Conservation (phyloP, 345 rosid genomes). For the Streptanthus diversifolius region DNA sequence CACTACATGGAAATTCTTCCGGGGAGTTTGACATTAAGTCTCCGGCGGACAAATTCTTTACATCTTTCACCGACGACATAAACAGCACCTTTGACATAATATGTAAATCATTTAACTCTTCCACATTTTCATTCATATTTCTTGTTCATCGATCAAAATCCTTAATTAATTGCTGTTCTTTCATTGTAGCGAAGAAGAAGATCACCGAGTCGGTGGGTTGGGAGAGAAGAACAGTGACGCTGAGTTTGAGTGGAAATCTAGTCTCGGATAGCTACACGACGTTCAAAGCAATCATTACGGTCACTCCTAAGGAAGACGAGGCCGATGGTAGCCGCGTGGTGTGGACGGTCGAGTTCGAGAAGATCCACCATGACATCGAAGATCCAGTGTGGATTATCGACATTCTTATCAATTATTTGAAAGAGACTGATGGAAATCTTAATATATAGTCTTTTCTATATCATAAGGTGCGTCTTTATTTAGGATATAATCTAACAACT, state of each 20-base stretch:
- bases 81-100: conserved; percentile 11
- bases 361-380: not conserved
- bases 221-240: conserved; percentile 9
- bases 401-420: conserved; percentile 14
- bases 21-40: conserved; percentile 12
- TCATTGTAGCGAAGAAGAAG: conserved; percentile 10
- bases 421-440: conserved; percentile 2
- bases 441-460: not conserved
- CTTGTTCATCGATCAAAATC: not conserved
- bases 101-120: not conserved
- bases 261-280: conserved; percentile 7
- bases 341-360: conserved; percentile 11
- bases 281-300: conserved; percentile 11
- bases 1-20: conserved; percentile 3
- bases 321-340: not conserved
- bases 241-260: conserved; percentile 6
- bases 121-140: not conserved
- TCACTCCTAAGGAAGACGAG: not conserved
- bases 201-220: not conserved
- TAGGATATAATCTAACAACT: not conserved
- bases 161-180: not conserved
- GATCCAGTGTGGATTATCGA: conserved; percentile 6
- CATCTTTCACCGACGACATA: conserved; percentile 2
- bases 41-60: conserved; percentile 16
- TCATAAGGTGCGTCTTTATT: not conserved